Evolutionary conservation across 768 basidiomycete genomes (phyloP), one percentile per base, ranked within the genome.

Genomic region (Boletus vinaceobasis): DNA sequence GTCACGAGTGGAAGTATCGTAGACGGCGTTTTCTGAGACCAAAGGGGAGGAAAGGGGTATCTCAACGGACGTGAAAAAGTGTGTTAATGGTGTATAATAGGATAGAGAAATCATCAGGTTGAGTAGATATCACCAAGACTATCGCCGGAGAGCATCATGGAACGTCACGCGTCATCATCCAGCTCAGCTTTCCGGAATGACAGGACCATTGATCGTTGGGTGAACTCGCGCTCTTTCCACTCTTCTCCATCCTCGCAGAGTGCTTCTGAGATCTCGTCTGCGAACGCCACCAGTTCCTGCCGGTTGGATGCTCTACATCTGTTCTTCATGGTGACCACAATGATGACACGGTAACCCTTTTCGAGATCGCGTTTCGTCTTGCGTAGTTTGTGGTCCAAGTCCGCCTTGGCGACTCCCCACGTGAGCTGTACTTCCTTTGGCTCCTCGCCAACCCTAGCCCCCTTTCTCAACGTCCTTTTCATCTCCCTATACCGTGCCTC

Each of bases 381-480:
- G 50, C 72, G 74, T 33, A 92, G 55, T 67, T 90, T 92, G 68
- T 86, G 86, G 36, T 74, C 75, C 19, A 85, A 62, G 62, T 93
- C 91, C 7, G 76, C 80, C 31, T 66, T 58, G 7, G 73, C 81
- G 13, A 84, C 79, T 3, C 74, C 76, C 87, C 89, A 93, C 13
- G 84, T 82, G 43, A 93, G 64, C 70, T 88, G 86, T 5, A 90
- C 74, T 72, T 89, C 85, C 73, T 90, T 91, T 50, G 72, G 65
- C 58, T 71, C 72, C 56, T 64, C 65, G 23, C 65, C 59, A 10
- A 52, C 62, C 54, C 57, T 65, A 49, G 21, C 66, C 55, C 54
- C 75, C 67, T 48, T 72, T 65, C 43, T 69, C 58, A 38, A 52
- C 61, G 73, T 72, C 45, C 63, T 68, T 58, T 72, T 74, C 47